Percentiles rank a stretch among this genome's conserved stretches.
These are phyloP conservation scores for Alternaria consortialis DNA, from an alignment of 2,329 filamentous ascomycete species.

Conservation along the genomic window DNA sequence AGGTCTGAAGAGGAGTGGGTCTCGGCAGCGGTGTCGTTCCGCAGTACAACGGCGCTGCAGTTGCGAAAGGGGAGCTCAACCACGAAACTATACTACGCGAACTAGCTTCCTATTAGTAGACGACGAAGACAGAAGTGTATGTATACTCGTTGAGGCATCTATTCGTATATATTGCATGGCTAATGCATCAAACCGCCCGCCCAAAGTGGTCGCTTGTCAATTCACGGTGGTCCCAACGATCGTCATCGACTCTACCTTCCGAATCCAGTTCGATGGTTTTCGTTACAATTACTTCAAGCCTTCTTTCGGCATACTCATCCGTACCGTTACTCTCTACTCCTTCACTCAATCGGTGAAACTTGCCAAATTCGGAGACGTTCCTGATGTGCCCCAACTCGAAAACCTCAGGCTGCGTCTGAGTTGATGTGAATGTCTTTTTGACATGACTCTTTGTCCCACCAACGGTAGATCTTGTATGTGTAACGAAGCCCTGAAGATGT, in stretches of 20 bases:
- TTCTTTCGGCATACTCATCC: neutral
- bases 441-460: constrained; percentile 5
- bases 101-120: neutral
- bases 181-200: neutral
- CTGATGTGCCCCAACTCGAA: constrained; percentile 22
- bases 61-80: neutral
- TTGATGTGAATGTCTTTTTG: constrained; percentile 4
- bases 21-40: neutral
- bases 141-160: neutral
- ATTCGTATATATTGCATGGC: neutral
- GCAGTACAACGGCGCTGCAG: neutral
- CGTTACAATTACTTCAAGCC: constrained; percentile 15
- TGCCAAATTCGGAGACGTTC: constrained; percentile 14
- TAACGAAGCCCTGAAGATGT: constrained; percentile 29
- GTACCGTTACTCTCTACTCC: constrained; percentile 8
- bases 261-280: constrained; percentile 18
- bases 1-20: neutral
- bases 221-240: constrained; percentile 1
- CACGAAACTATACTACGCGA: neutral
- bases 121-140: neutral
- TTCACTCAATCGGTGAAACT: constrained; percentile 20
- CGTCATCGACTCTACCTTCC: constrained; percentile 1
- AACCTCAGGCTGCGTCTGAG: neutral
- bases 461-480: constrained; percentile 23
- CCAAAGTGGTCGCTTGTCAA: neutral